Evolutionary conservation across 2,329 filamentous ascomycete genomes (phyloP).

Genomic region (Dothideomycetes sp.): DNA sequence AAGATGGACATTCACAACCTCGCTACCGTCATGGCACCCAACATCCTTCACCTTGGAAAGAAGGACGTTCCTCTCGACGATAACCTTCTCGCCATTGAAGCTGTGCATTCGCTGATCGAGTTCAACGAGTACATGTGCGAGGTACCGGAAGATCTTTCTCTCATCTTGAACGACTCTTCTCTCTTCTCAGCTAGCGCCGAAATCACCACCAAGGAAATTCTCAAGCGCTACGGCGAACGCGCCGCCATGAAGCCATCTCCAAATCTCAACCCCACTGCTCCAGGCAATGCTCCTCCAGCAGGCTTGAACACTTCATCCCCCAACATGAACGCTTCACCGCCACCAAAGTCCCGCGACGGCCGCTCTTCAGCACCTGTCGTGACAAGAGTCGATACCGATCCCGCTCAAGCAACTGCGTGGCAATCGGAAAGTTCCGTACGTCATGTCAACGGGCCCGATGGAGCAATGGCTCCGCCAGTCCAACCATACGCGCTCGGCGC

Average conservation of each 20-base stretch:
- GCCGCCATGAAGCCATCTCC: slow-evolving; percentile 42
- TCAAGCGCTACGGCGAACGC: slow-evolving; percentile 84
- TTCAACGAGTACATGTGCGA: slow-evolving; percentile 96
- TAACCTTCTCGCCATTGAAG: slow-evolving; percentile 86
- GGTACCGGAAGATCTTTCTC: slow-evolving; percentile 85
- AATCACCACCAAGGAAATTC: slow-evolving; percentile 91
- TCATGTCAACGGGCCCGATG: slow-evolving; percentile 44
- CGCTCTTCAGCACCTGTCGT: slow-evolving; percentile 42
- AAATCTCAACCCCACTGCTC: slow-evolving; percentile 18
- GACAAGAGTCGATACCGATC: slow-evolving; percentile 78
- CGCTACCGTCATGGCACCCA: slow-evolving; percentile 92
- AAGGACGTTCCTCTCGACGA: slow-evolving; percentile 58
- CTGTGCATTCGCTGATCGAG: slow-evolving; percentile 81
- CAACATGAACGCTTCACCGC: slow-evolving; percentile 23
- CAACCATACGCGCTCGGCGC: neutral
- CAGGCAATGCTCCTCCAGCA: neutral
- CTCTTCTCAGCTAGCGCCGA: slow-evolving; percentile 76
- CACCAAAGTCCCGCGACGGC: slow-evolving; percentile 15
- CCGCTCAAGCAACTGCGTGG: slow-evolving; percentile 57
- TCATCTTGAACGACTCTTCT: slow-evolving; percentile 70
- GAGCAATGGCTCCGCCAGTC: slow-evolving; percentile 11
- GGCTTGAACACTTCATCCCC: slow-evolving; percentile 15
- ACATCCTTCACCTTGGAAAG: slow-evolving; percentile 56
- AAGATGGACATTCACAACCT: slow-evolving; percentile 99
- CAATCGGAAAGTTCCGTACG: slow-evolving; percentile 76